Conservation (phyloP, 106 monocot species). For the Agapanthus africanus region DNA sequence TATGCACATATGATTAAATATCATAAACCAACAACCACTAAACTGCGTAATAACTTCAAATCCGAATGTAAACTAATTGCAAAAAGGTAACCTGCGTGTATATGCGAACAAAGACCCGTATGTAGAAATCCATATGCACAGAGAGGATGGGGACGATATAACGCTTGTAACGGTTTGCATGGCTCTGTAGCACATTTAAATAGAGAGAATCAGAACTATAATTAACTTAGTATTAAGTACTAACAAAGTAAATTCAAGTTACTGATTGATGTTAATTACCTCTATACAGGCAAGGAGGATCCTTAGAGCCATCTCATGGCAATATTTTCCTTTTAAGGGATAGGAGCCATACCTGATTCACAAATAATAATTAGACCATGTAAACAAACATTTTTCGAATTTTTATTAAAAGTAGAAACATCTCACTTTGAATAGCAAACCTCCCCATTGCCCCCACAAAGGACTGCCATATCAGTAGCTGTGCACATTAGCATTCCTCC, state of each 20-base stretch:
- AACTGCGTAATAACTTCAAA: neutral
- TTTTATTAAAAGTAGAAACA: neutral
- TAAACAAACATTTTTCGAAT: neutral
- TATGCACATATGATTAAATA: no score
- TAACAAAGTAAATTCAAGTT: neutral
- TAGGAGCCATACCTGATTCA: slow-evolving; percentile 77
- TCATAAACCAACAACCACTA: neutral
- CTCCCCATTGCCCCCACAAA: slow-evolving; percentile 86
- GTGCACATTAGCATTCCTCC: slow-evolving; percentile 95
- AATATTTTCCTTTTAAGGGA: slow-evolving; percentile 89
- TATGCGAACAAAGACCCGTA: slow-evolving; percentile 93
- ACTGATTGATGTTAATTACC: slow-evolving; percentile 29
- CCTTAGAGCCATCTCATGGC: slow-evolving; percentile 92
- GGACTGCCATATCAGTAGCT: slow-evolving; percentile 95
- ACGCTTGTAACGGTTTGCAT: slow-evolving; percentile 96
- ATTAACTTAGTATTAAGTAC: neutral
- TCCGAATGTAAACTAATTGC: neutral
- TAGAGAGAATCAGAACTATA: neutral
- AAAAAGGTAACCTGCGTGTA: slow-evolving; percentile 50
- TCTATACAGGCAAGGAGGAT: slow-evolving; percentile 94
- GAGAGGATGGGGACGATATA: slow-evolving; percentile 90
- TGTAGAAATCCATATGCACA: slow-evolving; percentile 95
- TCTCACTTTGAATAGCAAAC: slow-evolving; percentile 96
- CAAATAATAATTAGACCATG: neutral
- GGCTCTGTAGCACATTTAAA: slow-evolving; percentile 45